Base-by-base conservation (phyloP, 768 basidiomycete genomes). In the Boletus huronensis region DNA sequence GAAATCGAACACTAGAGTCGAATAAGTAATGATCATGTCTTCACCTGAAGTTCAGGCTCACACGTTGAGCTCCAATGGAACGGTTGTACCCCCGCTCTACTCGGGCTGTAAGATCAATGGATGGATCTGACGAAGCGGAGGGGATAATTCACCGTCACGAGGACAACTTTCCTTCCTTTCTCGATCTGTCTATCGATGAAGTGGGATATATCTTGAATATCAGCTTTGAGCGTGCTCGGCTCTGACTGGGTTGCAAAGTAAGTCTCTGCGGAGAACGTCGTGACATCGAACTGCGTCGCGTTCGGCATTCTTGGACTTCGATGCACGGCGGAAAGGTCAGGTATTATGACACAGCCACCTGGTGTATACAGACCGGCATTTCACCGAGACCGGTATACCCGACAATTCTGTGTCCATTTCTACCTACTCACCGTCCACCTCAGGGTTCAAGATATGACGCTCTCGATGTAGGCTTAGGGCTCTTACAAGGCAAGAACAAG, bases 51-150 rank as follows among this genome's bases (percentile, higher is more conserved):
- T 52, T 35, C 47, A 28, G 50, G 78, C 95, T 85, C 80, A 98
- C 97, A 98, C 94, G 67, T 98, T 98, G 78, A 94, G 90, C 77
- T 99, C 97, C 55, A 99, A 75, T 3, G 96, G 96, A 7, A 98
- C 96, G 2, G 95, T 98, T 17, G 97, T 99, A 55, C 97, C 96
- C 52, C 96, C 97, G 69, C 95, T 98, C 97, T 98, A 48, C 39
- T 48, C 55, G 1, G 46, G 51, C 41, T 42, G 48, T 59, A 34
- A 63, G 60, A 55, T 64, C 35, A 54, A 48, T 39, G 47, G 21
- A 34, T 53, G 41, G 29, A 48, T 29, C 52, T 28, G 48, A 54
- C 34, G 42, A 52, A 10, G 41, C 28, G 21, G 51, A 44, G 45
- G 34, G 11, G n/a, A n/a, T 21, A 10, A 73, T 90, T 72, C 69